Conservation (phyloP, 306 rosid genomes). For the Malus sylvestris region DNA sequence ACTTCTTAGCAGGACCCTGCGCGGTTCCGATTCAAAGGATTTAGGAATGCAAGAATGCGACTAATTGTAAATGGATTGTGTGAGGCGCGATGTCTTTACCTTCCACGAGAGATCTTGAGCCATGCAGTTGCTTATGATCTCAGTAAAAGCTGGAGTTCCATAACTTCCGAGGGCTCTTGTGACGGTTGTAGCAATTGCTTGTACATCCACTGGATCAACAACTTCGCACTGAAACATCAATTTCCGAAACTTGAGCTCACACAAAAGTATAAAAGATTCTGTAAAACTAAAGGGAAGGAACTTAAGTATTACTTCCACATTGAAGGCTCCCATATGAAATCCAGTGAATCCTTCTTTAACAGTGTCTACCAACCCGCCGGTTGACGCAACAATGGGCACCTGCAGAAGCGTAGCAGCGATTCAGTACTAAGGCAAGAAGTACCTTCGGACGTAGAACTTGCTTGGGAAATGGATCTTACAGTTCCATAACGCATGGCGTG, state of each 20-base stretch:
- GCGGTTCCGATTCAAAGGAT: background rate
- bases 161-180: constrained; percentile 39
- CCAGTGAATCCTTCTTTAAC: constrained; percentile 84
- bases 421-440: background rate
- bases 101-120: constrained; percentile 83
- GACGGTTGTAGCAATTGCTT: constrained; percentile 46
- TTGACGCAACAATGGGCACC: constrained; percentile 80
- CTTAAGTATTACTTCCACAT: constrained; percentile 48
- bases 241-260: constrained; percentile 1
- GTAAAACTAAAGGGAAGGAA: background rate
- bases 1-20: constrained; percentile 71
- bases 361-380: constrained; percentile 84
- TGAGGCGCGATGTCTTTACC: constrained; percentile 31
- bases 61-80: background rate
- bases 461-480: constrained; percentile 21
- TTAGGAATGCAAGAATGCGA: background rate
- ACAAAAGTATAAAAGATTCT: background rate
- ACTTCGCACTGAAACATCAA: constrained; percentile 53
- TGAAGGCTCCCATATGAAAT: constrained; percentile 83
- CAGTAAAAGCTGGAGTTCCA: constrained; percentile 50
- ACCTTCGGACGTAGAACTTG: background rate
- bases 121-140: constrained; percentile 65
- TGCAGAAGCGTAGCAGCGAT: constrained; percentile 6
- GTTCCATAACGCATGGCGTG: constrained; percentile 89
- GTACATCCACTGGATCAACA: constrained; percentile 58